These are phyloP conservation scores for Hypomontagnella monticulosa DNA, from an alignment of 495 filamentous ascomycete species.

Conservation along the genomic window DNA sequence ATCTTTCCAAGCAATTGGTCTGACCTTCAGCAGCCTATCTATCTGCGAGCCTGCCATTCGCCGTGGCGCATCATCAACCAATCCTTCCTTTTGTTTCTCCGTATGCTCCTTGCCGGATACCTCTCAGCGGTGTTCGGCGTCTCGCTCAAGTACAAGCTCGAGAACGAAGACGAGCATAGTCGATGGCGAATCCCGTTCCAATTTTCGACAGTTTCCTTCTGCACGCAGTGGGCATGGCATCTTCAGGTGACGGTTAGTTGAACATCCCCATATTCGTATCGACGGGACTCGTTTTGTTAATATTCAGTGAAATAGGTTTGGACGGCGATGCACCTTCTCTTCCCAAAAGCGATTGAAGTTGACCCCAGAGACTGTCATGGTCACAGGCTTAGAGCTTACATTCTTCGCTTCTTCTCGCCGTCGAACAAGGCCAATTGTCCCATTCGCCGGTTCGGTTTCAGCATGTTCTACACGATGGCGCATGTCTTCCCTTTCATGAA, in stretches of 20 bases:
- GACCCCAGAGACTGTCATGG: conserved; percentile 26
- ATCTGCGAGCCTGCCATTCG: conserved; percentile 62
- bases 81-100: conserved; percentile 51
- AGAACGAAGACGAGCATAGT: conserved; percentile 42
- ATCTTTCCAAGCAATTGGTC: not conserved
- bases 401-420: conserved; percentile 51
- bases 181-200: conserved; percentile 57
- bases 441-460: conserved; percentile 55
- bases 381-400: conserved; percentile 20
- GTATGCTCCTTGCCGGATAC: conserved; percentile 54
- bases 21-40: conserved; percentile 54
- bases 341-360: conserved; percentile 49
- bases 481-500: conserved; percentile 58
- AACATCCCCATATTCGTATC: not conserved
- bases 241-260: conserved; percentile 45
- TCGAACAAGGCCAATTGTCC: conserved; percentile 45
- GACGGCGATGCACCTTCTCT: conserved; percentile 61
- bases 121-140: conserved; percentile 51
- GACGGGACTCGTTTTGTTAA: conserved; percentile 15
- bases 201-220: conserved; percentile 56
- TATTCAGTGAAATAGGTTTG: conserved; percentile 46
- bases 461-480: conserved; percentile 59
- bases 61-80: conserved; percentile 58
- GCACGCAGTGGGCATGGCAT: conserved; percentile 57
- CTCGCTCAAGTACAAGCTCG: conserved; percentile 55